These are phyloP conservation scores for Allantophomopsis cytisporea DNA, from an alignment of 2,329 filamentous ascomycete species.

Conservation along the genomic window DNA sequence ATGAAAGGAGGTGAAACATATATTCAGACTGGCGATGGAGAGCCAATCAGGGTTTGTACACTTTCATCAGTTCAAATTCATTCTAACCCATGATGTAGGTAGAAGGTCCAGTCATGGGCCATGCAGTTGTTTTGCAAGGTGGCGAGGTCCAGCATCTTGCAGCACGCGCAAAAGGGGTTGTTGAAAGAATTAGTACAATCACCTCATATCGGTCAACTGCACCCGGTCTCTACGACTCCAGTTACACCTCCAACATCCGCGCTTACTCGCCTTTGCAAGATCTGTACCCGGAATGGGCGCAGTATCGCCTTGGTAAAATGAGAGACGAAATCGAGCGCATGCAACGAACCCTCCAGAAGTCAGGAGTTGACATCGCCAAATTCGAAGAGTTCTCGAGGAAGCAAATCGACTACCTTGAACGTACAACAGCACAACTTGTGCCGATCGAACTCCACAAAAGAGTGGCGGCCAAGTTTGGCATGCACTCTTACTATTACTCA, in stretches of 20 bases:
- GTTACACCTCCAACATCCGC: slow-evolving; percentile 11
- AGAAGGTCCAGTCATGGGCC: slow-evolving; percentile 11
- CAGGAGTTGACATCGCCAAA: not conserved
- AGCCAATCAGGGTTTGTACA: slow-evolving; percentile 19
- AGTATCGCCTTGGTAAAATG: slow-evolving; percentile 11
- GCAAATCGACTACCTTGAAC: slow-evolving; percentile 2
- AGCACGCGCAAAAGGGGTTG: slow-evolving; percentile 17
- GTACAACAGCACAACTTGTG: slow-evolving; percentile 2
- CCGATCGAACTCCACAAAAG: not conserved
- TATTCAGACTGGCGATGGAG: slow-evolving; percentile 31
- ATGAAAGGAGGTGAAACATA: slow-evolving; percentile 39
- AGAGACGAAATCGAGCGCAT: slow-evolving; percentile 1
- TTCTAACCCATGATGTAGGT: slow-evolving; percentile 2
- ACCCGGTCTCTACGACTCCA: slow-evolving; percentile 10
- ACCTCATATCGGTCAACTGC: slow-evolving; percentile 21
- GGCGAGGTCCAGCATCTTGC: slow-evolving; percentile 24
- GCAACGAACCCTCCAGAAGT: not conserved
- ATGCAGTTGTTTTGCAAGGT: slow-evolving; percentile 24
- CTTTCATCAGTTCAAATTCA: not conserved
- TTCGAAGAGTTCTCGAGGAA: slow-evolving; percentile 1
- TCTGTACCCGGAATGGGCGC: slow-evolving; percentile 11
- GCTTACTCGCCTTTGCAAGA: slow-evolving; percentile 7
- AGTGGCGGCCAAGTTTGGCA: not conserved
- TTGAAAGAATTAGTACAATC: slow-evolving; percentile 25
- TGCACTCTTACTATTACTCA: not conserved